Conservation (phyloP, 371 early-diverging fungal genomes). For the Mortierella sp. region DNA sequence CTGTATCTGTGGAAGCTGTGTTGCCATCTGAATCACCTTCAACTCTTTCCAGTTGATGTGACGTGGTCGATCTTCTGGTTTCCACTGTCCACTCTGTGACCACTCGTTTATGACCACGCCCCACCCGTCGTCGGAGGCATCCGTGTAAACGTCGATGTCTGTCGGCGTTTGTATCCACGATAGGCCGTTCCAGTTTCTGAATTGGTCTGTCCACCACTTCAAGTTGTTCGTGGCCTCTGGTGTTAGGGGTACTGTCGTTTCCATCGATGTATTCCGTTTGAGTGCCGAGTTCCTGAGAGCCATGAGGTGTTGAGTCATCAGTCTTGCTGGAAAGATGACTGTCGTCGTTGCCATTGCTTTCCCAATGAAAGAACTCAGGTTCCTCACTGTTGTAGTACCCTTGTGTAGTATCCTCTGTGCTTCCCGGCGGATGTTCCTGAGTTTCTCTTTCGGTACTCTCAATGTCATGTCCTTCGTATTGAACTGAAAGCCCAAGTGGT, state of each 20-base stretch:
- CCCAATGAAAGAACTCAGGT: slow-evolving; percentile 34
- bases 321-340: slow-evolving; percentile 39
- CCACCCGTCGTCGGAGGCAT: slow-evolving; percentile 10
- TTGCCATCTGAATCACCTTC: neutral
- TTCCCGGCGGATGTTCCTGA: too few species aligned
- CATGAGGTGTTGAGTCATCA: slow-evolving; percentile 22
- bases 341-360: slow-evolving; percentile 35
- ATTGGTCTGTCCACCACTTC: slow-evolving; percentile 9
- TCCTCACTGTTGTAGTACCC: slow-evolving; percentile 9
- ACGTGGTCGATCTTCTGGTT: neutral
- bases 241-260: neutral
- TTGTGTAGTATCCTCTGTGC: slow-evolving; percentile 12
- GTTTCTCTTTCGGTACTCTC: slow-evolving; percentile 17
- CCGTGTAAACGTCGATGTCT: too few species aligned
- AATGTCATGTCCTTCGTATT: slow-evolving; percentile 31
- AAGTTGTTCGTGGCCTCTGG: slow-evolving; percentile 7
- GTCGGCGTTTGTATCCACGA: slow-evolving; percentile 6
- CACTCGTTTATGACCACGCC: neutral
- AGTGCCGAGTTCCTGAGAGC: slow-evolving; percentile 23
- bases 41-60: slow-evolving; percentile 14
- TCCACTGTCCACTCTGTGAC: neutral
- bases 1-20: neutral
- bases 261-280: neutral
- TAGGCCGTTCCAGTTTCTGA: slow-evolving; percentile 11
- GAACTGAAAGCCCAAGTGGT: slow-evolving; percentile 46